Evolutionary conservation across 179 eudicot species (phyloP), one percentile per base, ranked within the genome.

Genomic region (Amaranthus tricolor): DNA sequence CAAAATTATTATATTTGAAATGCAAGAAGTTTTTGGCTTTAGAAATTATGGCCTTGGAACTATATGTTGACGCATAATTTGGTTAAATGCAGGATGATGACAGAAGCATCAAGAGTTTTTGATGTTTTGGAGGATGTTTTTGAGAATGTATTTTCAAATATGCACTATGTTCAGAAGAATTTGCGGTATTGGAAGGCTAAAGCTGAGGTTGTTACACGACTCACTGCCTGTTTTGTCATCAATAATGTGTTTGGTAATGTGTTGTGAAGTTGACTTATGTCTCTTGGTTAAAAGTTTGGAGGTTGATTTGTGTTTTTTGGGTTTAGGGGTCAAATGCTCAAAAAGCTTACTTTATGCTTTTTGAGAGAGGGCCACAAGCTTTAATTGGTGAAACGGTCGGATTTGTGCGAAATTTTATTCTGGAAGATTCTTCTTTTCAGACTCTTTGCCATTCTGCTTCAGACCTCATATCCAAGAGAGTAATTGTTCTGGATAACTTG

Each of bases 351-450:
- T 95, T 92, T 80, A 85, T 95, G 89, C 83, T 95, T 74, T 88
- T 90, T 65, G 90, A 90, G 88, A 85, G 97, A 81, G 99, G 99
- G 57, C 99, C 99, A 47, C 75, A 53, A 59, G 97, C 99, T 66
- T 91, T 95, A 76, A 5, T 90, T 64, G 81, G 83, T 71, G 97
- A 85, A 73, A 83, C 89, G 60, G 71, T 74, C 72, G 89, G 84
- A 72, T 74, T 95, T 78, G 73, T 90, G 63, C 89, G 83, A 9
- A 89, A 84, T 74, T 88, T 75, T 73, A 73, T 86, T 85, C 75
- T 86, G 62, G 89, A 90, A 69, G 91, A 88, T 82, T 85, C 91
- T 69, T 83, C 95, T 16, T 78, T 85, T 79, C 87, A 85, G 69
- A 79, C 80, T 75, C 87, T 89, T 60, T 82, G 85, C 65, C 84